Percentiles rank a stretch among this genome's conserved stretches.
Conservation (phyloP, 2,329 filamentous ascomycete species). For the Bipolaris victoriae region DNA sequence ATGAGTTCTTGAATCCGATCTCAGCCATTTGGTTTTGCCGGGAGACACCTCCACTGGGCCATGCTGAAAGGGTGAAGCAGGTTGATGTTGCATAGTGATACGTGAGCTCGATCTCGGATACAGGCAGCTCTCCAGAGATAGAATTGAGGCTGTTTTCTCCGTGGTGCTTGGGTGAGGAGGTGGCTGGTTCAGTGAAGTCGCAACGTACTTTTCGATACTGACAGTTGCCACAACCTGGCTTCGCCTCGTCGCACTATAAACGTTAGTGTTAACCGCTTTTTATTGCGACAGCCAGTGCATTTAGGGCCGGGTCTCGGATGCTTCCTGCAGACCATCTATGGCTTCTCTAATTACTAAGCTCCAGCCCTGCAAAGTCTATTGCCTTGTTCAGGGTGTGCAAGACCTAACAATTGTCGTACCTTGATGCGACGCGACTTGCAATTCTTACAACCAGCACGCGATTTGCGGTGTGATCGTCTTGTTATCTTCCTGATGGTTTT, state of each 20-base stretch:
- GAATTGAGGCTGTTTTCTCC: neutral
- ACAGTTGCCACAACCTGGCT: constrained; percentile 36
- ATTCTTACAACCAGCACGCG: constrained; percentile 36
- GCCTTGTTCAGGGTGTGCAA: neutral
- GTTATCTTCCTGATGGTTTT: neutral
- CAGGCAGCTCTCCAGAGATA: neutral
- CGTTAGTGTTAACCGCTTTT: neutral
- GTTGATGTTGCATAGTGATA: constrained; percentile 39
- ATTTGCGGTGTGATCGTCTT: constrained; percentile 32
- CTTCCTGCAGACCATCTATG: neutral
- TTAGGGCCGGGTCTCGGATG: neutral
- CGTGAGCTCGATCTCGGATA: constrained; percentile 35
- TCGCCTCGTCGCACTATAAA: constrained; percentile 37
- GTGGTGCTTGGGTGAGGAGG: neutral
- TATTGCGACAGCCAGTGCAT: neutral
- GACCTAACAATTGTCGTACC: constrained; percentile 17
- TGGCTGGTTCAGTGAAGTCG: constrained; percentile 20
- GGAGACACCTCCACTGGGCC: constrained; percentile 16
- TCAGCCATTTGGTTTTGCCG: constrained; percentile 30
- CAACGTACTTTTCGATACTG: constrained; percentile 30
- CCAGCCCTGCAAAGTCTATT: neutral
- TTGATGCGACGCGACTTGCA: constrained; percentile 39
- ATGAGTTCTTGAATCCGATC: constrained; percentile 24
- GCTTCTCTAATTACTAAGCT: neutral
- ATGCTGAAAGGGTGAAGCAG: constrained; percentile 28